Evolutionary conservation across 192 early-diverging fungal genomes (phyloP), one percentile per base, ranked within the genome.

Genomic region (Backusella australiensis): DNA sequence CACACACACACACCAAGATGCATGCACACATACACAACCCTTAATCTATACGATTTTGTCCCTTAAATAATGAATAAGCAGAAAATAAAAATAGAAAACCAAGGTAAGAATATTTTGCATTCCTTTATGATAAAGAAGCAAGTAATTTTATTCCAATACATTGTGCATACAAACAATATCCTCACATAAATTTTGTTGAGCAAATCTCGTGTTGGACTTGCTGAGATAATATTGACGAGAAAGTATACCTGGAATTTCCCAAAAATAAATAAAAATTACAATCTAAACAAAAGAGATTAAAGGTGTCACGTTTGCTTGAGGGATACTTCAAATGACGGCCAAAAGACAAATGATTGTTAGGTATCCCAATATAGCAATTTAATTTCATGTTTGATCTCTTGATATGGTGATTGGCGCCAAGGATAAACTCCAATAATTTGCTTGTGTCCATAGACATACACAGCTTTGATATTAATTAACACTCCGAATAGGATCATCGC

Each of bases 321-420:
- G 29, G 26, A 63, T 63, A 4, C 9, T 29, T 29, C 23, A 63
- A 63, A 63, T 29, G 23, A 63, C 23, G 56, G 56, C 23, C 21
- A 63, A 63, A 63, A 29, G 21, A 63, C 56, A 63, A 63, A 63
- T 63, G 56, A 26, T 63, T 26, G 21, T 14, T 63, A 12, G 56
- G 26, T 23, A 29, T 29, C 23, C n/a, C n/a, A 63, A 63, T 63
- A 63, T 63, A 63, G 56, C 23, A 63, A 63, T 63, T 63, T 63
- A 63, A 63, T 63, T 63, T 63, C 56, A 63, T 63, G 56, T 23
- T 63, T 63, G 11, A 63, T 63, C 56, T 63, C 56, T 63, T 63
- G 21, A 29, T 63, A 29, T 63, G 56, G 56, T 29, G 11, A 63
- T 63, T 29, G 26, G 56, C 56, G 56, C 56, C 56, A 63, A 63